Evolutionary conservation across 257 asterid genomes (phyloP).

Genomic region (Penstemon barbatus): DNA sequence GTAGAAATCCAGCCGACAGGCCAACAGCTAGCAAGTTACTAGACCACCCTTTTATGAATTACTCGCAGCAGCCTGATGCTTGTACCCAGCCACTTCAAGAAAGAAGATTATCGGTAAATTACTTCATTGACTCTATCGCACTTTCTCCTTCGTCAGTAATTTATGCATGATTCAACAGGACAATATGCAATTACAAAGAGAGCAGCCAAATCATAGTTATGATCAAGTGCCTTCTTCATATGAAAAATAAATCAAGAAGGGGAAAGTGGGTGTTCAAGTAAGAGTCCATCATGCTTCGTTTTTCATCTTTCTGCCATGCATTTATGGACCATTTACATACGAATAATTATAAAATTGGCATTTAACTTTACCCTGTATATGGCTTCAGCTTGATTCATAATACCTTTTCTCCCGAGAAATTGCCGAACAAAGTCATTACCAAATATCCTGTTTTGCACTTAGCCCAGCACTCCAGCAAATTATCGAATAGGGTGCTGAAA

Average conservation of each 20-base stretch:
- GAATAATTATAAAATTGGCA: background rate
- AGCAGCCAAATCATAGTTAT: constrained; percentile 31
- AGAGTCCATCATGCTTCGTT: constrained; percentile 24
- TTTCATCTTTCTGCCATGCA: too few relatives aligned
- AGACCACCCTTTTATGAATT: constrained; percentile 64
- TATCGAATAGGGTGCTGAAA: constrained; percentile 23
- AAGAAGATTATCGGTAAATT: constrained; percentile 44
- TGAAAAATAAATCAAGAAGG: constrained; percentile 31
- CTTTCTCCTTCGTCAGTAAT: too few relatives aligned
- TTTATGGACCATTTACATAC: too few relatives aligned
- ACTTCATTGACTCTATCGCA: too few relatives aligned
- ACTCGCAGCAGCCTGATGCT: constrained; percentile 43
- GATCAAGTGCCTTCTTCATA: constrained; percentile 36
- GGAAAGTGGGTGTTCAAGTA: constrained; percentile 43
- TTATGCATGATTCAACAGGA: constrained; percentile 42
- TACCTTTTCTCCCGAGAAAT: constrained; percentile 41
- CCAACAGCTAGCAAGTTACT: constrained; percentile 67
- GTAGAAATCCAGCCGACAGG: constrained; percentile 80
- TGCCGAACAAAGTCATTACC: constrained; percentile 32
- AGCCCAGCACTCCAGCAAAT: constrained; percentile 17
- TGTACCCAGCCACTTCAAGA: constrained; percentile 33
- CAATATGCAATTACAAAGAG: constrained; percentile 31
- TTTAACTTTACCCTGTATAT: constrained; percentile 14
- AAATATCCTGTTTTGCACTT: constrained; percentile 31
- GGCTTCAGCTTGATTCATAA: constrained; percentile 36